A percentile compares a stretch with the other conserved stretches of the same genome.
Conservation (phyloP, 1,139 yeast species). For the Taphrina flavorubra region DNA sequence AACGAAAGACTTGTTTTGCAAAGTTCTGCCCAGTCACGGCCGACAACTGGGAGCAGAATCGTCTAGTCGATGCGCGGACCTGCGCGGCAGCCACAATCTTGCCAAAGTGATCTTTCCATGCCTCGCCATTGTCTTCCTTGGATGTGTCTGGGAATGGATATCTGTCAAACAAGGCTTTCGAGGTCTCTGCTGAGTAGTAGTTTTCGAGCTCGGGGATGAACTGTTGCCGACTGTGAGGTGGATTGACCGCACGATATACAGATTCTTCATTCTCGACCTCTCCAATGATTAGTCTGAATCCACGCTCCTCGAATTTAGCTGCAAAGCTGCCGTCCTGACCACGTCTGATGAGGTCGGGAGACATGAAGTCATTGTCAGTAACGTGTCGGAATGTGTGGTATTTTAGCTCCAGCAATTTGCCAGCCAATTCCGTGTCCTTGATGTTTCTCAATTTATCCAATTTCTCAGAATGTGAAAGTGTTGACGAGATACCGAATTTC, state of each 20-base stretch:
- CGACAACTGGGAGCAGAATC: conserved; percentile 47
- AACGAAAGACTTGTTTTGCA: conserved; percentile 49
- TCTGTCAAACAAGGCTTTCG: conserved; percentile 50
- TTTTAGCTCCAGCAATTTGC: conserved; percentile 50
- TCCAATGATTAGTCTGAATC: conserved; percentile 52
- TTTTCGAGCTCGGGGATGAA: conserved; percentile 58
- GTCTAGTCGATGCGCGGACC: conserved; percentile 54
- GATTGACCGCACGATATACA: conserved; percentile 52
- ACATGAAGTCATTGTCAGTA: conserved; percentile 53
- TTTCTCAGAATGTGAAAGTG: conserved; percentile 45
- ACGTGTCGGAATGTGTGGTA: conserved; percentile 55
- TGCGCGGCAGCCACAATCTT: conserved; percentile 55
- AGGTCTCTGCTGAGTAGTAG: conserved; percentile 52
- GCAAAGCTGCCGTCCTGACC: conserved; percentile 53
- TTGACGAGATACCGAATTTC: conserved; percentile 45
- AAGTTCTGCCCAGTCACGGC: conserved; percentile 45
- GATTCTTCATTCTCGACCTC: conserved; percentile 55
- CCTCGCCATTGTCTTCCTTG: conserved; percentile 43
- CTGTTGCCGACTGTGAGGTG: conserved; percentile 66
- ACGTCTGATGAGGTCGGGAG: conserved; percentile 50
- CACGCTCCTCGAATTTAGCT: conserved; percentile 47
- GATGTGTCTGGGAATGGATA: conserved; percentile 48
- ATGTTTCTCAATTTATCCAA: conserved; percentile 48
- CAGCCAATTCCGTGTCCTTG: conserved; percentile 48
- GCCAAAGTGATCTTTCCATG: conserved; percentile 50